Evolutionary conservation across 2,329 filamentous ascomycete genomes (phyloP).

Genomic region (Fusarium chuoi): DNA sequence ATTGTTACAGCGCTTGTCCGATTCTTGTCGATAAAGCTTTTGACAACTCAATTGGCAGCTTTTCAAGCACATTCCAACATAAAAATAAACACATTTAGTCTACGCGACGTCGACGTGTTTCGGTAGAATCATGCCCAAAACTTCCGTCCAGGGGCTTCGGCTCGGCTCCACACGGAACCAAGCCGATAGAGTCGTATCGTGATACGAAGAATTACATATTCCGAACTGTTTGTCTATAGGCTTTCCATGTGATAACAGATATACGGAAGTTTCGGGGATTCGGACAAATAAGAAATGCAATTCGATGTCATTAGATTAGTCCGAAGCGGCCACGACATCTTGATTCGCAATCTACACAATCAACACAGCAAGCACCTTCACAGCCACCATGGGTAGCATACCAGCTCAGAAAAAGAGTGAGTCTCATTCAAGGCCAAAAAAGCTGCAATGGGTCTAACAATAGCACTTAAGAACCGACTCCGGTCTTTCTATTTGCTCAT

Average conservation of each 20-base stretch:
- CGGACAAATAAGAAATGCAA: background rate
- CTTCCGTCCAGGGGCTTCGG: background rate
- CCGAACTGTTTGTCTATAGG: background rate
- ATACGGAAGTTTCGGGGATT: background rate
- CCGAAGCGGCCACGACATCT: background rate
- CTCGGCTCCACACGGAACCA: background rate
- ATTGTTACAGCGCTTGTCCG: conserved; percentile 52
- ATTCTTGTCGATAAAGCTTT: too few relatives aligned
- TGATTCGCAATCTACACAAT: background rate
- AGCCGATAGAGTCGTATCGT: background rate
- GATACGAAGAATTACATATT: fast-evolving
- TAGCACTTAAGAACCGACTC: background rate
- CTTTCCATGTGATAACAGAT: fast-evolving
- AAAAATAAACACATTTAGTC: background rate
- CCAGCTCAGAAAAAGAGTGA: background rate
- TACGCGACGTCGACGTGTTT: background rate
- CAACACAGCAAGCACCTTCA: background rate
- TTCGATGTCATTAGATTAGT: background rate
- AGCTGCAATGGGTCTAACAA: background rate
- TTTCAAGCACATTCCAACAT: fast-evolving
- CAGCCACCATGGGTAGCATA: background rate
- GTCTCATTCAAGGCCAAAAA: fast-evolving
- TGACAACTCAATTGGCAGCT: too few relatives aligned
- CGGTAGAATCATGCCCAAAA: background rate
- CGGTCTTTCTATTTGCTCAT: conserved; percentile 32